Evolutionary conservation across 371 early-diverging fungal genomes (phyloP).

Genomic region (Lichtheimia ornata): DNA sequence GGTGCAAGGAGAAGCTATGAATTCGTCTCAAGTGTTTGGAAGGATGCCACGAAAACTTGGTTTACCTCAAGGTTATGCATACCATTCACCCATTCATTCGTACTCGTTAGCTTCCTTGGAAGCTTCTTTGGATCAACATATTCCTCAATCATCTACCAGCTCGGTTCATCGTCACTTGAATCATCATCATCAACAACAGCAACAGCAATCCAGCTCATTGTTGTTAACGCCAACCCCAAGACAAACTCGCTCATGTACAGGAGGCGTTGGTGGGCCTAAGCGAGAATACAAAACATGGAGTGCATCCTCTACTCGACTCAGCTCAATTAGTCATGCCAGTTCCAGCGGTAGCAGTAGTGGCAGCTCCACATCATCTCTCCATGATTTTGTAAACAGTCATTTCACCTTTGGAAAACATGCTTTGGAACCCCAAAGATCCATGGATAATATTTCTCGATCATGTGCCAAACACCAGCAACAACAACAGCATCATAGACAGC

Average conservation of each 20-base stretch:
- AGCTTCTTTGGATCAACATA: neutral
- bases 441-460: too few relatives aligned
- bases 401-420: neutral
- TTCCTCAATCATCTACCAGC: too few relatives aligned
- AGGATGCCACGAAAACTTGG: slow-evolving; percentile 17
- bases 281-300: slow-evolving; percentile 3
- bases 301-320: neutral
- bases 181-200: too few relatives aligned
- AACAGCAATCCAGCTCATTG: too few relatives aligned
- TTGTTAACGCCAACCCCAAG: neutral
- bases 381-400: neutral
- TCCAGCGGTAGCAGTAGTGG: neutral
- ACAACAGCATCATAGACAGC: too few relatives aligned
- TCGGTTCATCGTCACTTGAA: too few relatives aligned
- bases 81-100: neutral
- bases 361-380: neutral
- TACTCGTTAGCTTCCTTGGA: neutral
- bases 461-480: too few relatives aligned
- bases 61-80: slow-evolving; percentile 2
- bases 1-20: slow-evolving; percentile 25
- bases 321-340: neutral
- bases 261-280: neutral
- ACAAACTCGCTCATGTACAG: neutral
- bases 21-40: slow-evolving; percentile 18
- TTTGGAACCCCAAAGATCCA: too few relatives aligned